Percentiles rank a stretch among this genome's conserved stretches.
These are phyloP conservation scores for Cladochytrium replicatum DNA, from an alignment of 192 early-diverging fungal species.

Conservation along the genomic window DNA sequence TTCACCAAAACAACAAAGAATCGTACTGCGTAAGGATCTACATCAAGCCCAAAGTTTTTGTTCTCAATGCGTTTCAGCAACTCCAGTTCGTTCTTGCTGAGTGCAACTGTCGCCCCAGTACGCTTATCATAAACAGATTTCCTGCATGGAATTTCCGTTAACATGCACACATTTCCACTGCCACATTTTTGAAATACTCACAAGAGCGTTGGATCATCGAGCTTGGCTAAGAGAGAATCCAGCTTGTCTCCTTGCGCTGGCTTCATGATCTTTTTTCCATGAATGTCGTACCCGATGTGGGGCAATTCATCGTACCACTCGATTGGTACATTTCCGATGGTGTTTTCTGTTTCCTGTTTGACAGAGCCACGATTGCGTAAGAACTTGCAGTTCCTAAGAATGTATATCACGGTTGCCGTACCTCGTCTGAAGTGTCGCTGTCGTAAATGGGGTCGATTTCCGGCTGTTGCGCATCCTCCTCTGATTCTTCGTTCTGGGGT, in stretches of 20 bases:
- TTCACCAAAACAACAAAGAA: neutral
- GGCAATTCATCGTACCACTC: conserved; percentile 96
- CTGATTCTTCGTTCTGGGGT: too few species aligned
- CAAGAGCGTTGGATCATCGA: conserved; percentile 78
- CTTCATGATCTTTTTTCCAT: conserved; percentile 85
- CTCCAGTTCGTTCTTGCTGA: conserved; percentile 84
- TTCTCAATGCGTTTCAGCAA: conserved; percentile 84
- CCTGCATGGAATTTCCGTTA: too few species aligned
- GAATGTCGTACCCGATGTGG: conserved; percentile 92
- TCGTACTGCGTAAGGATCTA: conserved; percentile 69
- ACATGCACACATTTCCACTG: neutral
- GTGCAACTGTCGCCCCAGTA: conserved; percentile 70
- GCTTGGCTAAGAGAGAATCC: conserved; percentile 81
- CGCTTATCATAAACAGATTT: conserved; percentile 71
- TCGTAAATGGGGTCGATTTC: conserved; percentile 92
- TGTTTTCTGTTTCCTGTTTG: conserved; percentile 72
- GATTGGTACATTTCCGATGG: conserved; percentile 90
- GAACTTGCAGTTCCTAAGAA: too few species aligned
- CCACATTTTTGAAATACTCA: too few species aligned
- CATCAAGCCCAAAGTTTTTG: conserved; percentile 67
- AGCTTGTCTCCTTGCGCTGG: conserved; percentile 84
- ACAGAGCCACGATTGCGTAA: too few species aligned
- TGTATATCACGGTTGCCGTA: too few species aligned
- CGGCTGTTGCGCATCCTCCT: too few species aligned
- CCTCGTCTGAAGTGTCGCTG: conserved; percentile 88